Conservation (phyloP, 768 basidiomycete species). For the Cantharellus anzutake region DNA sequence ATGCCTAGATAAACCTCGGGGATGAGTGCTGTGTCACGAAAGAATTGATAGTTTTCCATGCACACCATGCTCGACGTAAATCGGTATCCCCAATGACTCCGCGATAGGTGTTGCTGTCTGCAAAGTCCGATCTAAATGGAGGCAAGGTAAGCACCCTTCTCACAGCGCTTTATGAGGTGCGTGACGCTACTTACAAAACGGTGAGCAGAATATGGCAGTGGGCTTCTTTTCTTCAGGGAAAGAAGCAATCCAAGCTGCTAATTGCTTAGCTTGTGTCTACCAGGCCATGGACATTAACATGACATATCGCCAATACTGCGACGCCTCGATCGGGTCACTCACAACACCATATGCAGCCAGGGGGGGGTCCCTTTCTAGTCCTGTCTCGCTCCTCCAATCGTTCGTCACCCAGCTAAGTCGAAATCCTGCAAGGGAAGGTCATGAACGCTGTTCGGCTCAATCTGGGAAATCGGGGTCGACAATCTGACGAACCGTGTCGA, state of each 20-base stretch:
- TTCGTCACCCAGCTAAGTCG: conserved; percentile 52
- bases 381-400: conserved; percentile 44
- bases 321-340: no score
- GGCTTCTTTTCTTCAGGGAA: conserved; percentile 49
- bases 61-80: conserved; percentile 64
- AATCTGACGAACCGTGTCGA: conserved; percentile 32
- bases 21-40: background rate
- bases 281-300: background rate
- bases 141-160: no score
- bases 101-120: conserved; percentile 58
- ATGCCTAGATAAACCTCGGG: conserved; percentile 29
- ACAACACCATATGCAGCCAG: conserved; percentile 57
- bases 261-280: conserved; percentile 53
- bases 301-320: no score
- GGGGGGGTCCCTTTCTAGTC: conserved; percentile 53
- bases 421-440: conserved; percentile 26
- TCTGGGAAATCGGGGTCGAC: background rate
- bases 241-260: conserved; percentile 42
- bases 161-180: background rate
- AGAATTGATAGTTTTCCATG: conserved; percentile 3
- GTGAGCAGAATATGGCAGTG: conserved; percentile 67
- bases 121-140: conserved; percentile 79
- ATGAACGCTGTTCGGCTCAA: background rate
- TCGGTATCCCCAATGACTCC: conserved; percentile 39
- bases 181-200: conserved; percentile 39